Evolutionary conservation across 208 protist species (phyloP).

Genomic region (Phytomonas sp.): DNA sequence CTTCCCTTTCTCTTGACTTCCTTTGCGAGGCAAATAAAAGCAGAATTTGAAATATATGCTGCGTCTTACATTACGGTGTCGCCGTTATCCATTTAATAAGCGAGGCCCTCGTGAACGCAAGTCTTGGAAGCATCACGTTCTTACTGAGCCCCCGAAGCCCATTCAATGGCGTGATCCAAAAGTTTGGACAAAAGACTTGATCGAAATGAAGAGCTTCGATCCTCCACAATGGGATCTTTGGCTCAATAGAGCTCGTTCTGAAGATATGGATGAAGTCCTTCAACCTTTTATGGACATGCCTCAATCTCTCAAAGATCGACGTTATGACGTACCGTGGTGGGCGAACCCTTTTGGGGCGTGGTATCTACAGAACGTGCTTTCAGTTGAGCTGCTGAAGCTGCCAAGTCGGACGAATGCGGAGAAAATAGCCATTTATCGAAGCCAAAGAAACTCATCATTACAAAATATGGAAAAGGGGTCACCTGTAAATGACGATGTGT

Average conservation of each 20-base stretch:
- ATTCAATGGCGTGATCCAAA: slow-evolving; percentile 87
- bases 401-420: slow-evolving; percentile 82
- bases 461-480: slow-evolving; percentile 19
- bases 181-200: slow-evolving; percentile 87
- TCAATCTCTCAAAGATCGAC: slow-evolving; percentile 85
- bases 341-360: slow-evolving; percentile 90
- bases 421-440: slow-evolving; percentile 85
- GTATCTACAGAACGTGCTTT: slow-evolving; percentile 90
- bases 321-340: slow-evolving; percentile 91
- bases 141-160: slow-evolving; percentile 84
- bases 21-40: not conserved
- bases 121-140: slow-evolving; percentile 87
- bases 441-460: slow-evolving; percentile 4
- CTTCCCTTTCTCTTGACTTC: not conserved
- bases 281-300: slow-evolving; percentile 93
- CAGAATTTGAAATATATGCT: slow-evolving; percentile 30
- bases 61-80: slow-evolving; percentile 35
- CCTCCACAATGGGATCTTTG: slow-evolving; percentile 89
- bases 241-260: slow-evolving; percentile 74
- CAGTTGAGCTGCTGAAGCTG: slow-evolving; percentile 83
- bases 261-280: slow-evolving; percentile 89
- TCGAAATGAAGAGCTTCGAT: slow-evolving; percentile 88
- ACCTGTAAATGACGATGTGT: slow-evolving; percentile 48
- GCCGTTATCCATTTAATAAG: slow-evolving; percentile 86
- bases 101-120: slow-evolving; percentile 80